A percentile compares a stretch with the other conserved stretches of the same genome.
phyloP scores from a whole-genome alignment of 805 yeast species.

The Saccharomyces mikatae region DNA sequence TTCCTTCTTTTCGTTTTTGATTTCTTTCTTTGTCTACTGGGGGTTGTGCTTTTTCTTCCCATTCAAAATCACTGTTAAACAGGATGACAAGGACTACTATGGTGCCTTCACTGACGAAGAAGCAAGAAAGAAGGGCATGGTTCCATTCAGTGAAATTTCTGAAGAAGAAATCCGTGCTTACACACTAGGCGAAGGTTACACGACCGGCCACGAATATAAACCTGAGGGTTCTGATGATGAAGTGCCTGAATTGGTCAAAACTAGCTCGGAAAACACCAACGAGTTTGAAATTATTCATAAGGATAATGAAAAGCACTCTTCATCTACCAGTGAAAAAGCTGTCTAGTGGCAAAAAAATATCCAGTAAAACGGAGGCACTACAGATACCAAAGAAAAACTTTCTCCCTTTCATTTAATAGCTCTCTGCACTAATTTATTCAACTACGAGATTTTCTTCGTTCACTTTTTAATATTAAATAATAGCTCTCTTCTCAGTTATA shows the following conservation, averaged over 20 bases:
- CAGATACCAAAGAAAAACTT: background rate
- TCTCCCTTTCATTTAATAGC: background rate
- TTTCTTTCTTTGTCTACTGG: constrained; percentile 35
- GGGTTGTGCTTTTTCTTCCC: constrained; percentile 33
- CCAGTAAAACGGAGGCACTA: background rate
- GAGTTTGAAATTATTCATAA: background rate
- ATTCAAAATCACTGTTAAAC: constrained; percentile 25
- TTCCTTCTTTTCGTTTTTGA: constrained; percentile 35
- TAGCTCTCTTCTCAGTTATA: background rate
- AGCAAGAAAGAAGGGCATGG: constrained; percentile 26
- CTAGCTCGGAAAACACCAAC: background rate
- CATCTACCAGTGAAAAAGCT: background rate
- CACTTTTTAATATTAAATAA: background rate
- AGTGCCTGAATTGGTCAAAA: background rate
- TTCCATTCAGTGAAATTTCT: constrained; percentile 28
- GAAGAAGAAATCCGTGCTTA: constrained; percentile 16
- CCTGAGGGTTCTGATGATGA: background rate
- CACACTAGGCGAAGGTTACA: constrained; percentile 6
- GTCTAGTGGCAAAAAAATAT: background rate
- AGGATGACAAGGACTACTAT: constrained; percentile 36
- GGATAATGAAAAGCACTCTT: background rate
- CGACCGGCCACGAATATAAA: constrained; percentile 5
- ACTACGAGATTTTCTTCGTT: background rate
- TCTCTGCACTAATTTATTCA: background rate
- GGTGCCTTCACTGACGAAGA: constrained; percentile 33